Base-by-base conservation (phyloP, 2,329 filamentous ascomycete species). In the Arthrobotrys sinensis region DNA sequence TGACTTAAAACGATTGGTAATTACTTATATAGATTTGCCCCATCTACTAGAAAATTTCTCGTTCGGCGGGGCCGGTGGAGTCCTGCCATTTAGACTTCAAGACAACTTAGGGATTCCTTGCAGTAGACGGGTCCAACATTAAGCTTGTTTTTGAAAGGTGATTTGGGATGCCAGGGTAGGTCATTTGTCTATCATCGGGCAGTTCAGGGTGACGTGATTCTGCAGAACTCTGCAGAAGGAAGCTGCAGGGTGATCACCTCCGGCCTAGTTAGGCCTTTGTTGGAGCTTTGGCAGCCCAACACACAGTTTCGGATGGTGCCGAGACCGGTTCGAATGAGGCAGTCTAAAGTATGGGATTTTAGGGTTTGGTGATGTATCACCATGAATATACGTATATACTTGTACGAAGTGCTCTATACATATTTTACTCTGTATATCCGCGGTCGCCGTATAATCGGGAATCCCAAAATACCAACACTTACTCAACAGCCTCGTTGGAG, bases 121-220 rank as follows among this genome's bases (percentile, higher is more conserved):
- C 52, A n/a, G 45, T 16, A n/a, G 24, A 36, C 52, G 5, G 12
- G 1, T 3, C 12, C 2, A 45, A 16, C 40, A 45, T 45, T 45
- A 14, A n/a, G 40, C 40, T n/a, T 16, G 40, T 45, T 45, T 45
- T 45, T 3, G 40, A 5, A 12, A 45, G 40, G 12, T 16, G 40
- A 45, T 38, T 10, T 38, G 36, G 12, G 36, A 45, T 5, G 14
- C n/a, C 46, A 14, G 5, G 24, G 28, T 57, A 10, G 52, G 32
- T 12, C 28, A 1, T 2, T 16, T 28, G 24, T 28, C 24, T 28
- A 28, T 28, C 24, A 21, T 36, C 28, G 7, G 10, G 52, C 32
- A 57, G 32, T 32, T 12, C 52, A 57, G 32, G 16, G 52, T 57
- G 52, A 57, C 32, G 52, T 57, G 52, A 57, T 38, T 57, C 32